These are phyloP conservation scores for Hordeum marinum DNA, from an alignment of 176 grass and related monocot genomes.

Conservation along the genomic window DNA sequence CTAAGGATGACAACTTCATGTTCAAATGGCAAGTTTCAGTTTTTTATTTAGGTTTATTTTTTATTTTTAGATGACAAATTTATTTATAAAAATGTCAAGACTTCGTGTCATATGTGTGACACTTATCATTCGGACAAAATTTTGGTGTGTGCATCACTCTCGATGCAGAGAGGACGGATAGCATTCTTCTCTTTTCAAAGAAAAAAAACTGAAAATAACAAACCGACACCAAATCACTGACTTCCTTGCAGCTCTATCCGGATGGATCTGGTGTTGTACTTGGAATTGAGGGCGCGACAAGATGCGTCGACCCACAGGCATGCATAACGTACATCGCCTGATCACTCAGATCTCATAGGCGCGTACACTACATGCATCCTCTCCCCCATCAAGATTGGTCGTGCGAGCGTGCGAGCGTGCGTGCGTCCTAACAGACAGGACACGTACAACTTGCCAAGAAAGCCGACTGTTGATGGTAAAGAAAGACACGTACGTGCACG, in stretches of 20 bases:
- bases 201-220: neutral
- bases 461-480: slow-evolving; percentile 44
- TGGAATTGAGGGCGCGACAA: neutral
- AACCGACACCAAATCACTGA: neutral
- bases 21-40: no score
- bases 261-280: neutral
- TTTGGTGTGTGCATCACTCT: no score
- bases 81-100: no score
- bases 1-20: no score
- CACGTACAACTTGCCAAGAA: slow-evolving; percentile 52
- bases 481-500: slow-evolving; percentile 29
- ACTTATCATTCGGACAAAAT: no score
- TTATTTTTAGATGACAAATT: no score
- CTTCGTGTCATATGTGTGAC: no score
- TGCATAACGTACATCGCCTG: neutral
- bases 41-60: no score
- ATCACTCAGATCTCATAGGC: neutral
- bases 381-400: slow-evolving; percentile 22
- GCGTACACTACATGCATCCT: neutral
- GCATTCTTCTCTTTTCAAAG: neutral
- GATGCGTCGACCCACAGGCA: neutral
- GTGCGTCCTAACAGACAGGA: neutral
- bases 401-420: neutral
- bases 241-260: neutral
- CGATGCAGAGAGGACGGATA: no score